These are phyloP conservation scores for Digitaria exilis DNA, from an alignment of 202 grass and related monocot species.

Conservation along the genomic window DNA sequence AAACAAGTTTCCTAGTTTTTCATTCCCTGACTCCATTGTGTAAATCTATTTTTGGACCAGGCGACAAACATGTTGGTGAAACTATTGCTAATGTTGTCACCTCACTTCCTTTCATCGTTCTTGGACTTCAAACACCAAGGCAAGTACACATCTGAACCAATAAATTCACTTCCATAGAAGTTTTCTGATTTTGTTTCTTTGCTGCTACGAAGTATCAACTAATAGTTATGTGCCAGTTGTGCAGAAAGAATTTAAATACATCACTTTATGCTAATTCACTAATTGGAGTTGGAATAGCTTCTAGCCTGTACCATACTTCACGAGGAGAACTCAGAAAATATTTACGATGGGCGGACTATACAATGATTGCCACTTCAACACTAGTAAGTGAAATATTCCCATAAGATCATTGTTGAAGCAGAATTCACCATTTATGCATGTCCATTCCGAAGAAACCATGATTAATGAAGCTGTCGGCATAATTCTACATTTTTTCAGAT, in stretches of 20 bases:
- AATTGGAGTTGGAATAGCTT: conserved; percentile 94
- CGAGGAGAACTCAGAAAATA: conserved; percentile 82
- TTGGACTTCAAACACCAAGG: conserved; percentile 79
- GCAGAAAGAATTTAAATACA: conserved; percentile 84
- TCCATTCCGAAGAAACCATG: background rate
- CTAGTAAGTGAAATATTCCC: conserved; percentile 58
- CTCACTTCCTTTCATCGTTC: conserved; percentile 83
- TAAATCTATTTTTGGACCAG: conserved; percentile 39
- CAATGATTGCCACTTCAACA: conserved; percentile 93
- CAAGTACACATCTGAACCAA: conserved; percentile 33
- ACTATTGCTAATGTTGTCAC: conserved; percentile 89
- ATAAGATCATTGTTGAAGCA: background rate
- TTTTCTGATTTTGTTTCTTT: conserved; percentile 30
- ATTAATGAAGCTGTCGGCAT: too few species aligned
- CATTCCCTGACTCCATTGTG: conserved; percentile 3
- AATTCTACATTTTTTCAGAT: too few species aligned
- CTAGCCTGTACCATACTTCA: conserved; percentile 86
- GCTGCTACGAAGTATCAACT: conserved; percentile 46
- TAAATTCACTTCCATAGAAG: background rate
- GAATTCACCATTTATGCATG: conserved; percentile 16
- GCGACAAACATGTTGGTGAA: conserved; percentile 68
- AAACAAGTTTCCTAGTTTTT: background rate
- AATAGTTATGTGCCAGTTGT: conserved; percentile 62
- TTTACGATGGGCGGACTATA: conserved; percentile 93
- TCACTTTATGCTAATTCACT: conserved; percentile 86